Evolutionary conservation across 768 basidiomycete genomes (phyloP), one percentile per base, ranked within the genome.

Genomic region (Macrolepiota dolichaula): DNA sequence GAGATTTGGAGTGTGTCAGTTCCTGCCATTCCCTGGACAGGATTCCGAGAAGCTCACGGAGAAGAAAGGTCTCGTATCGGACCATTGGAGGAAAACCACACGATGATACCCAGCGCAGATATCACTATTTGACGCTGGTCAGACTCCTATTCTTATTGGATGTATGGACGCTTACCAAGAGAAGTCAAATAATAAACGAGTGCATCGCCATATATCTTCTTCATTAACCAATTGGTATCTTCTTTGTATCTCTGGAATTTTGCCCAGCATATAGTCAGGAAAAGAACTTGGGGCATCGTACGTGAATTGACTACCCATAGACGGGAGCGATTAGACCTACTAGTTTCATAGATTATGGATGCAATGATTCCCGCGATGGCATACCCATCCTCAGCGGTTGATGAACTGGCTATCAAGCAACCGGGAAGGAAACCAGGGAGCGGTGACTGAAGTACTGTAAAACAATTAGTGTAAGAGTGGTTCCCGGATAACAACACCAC

Each of bases 181-280:
- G 54, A 55, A 42, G 29, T 27, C 22, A 55, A 25, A 27, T 55
- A 44, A 2, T 44, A 55, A 25, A 25, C 42, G 19, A 44, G 25
- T 27, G 54, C 40, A 32, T 55, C 54, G 27, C 27, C 44, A n/a
- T 55, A 55, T 22, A 55, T 44, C 40, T 42, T 55, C n/a, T n/a
- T 44, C 38, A 55, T 55, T 5, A 55, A 27, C 54, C 17, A 42
- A 36, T 42, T 55, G 6, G 12, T 25, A 19, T 44, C 54, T 19
- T 25, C 24, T 36, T 27, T 27, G 54, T 42, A 55, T 44, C 22
- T 55, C 38, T 29, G 19, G 6, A 38, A 22, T 17, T 44, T 55
- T 3, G 40, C 40, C 54, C 54, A 55, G 17, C 19, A 55, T 1
- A 55, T 44, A 11, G 42, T 17, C 38, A 55, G 40, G 22, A 55